Evolutionary conservation across 2,329 filamentous ascomycete species (phyloP), one percentile per base, ranked within the genome.

Genomic region (Thermothelomyces thermophilus): DNA sequence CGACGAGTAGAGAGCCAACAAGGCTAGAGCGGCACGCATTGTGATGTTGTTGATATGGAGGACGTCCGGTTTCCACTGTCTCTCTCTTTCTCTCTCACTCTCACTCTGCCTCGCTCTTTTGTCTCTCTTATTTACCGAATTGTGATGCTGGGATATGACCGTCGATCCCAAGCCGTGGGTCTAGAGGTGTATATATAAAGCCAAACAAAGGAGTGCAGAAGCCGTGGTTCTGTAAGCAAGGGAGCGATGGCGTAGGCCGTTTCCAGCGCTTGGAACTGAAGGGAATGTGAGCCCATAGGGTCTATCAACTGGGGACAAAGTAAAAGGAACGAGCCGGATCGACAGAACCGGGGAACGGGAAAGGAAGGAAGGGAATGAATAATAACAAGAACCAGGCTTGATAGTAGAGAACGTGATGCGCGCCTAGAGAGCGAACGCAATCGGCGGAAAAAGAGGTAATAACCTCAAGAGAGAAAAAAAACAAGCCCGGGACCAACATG

Each of bases 1-100:
- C 20, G 54, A 43, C 31, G 54, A 48, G 17, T 61, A 22, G 46
- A 69, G 53, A 24, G 63, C 62, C 30, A 66, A 55, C 22, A 69
- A 43, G 30, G 58, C 40, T 34, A 54, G n/a, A 16, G 41, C 20
- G 35, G 22, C 28, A 22, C 41, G 48, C 48, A 50, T 50, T 9
- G 26, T 45, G 6, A 13, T n/a, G n/a, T n/a, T n/a, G n/a, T 40
- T 33, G 40, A 13, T 28, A n/a, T n/a, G n/a, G 13, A 31, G n/a
- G 16, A 6, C n/a, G n/a, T 26, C 24, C 24, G 24, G 24, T 26
- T 9, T 9, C 24, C 24, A 9, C 9, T 26, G 24, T 26, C 9
- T 26, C 24, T 26, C 24, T 5, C 24, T 5, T n/a, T n/a, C n/a
- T n/a, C n/a, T 31, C 30, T 31, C 14, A 14, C 14, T 14, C 30